Base-by-base conservation (phyloP, 495 filamentous ascomycete genomes). In the Daldinia caldariorum region DNA sequence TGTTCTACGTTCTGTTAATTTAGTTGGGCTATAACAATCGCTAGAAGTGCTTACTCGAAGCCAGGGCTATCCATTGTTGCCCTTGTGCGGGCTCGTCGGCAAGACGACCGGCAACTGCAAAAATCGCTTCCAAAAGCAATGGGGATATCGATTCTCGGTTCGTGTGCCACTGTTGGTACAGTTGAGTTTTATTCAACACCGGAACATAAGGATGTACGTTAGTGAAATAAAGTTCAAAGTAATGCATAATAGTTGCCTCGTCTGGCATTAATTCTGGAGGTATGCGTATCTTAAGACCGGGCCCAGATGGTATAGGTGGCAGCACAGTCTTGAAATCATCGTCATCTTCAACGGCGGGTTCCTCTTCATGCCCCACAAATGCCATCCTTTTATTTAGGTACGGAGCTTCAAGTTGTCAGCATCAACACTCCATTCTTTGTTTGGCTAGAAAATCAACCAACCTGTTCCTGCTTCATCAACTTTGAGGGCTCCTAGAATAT, bases 151-250 rank as follows among this genome's bases (percentile, higher is more conserved):
- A 89, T 35, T 90, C 87, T 58, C 92, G 87, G 68, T 94, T 91
- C 45, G 89, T 89, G 61, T 91, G 88, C 96, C 96, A 99, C 82
- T 97, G 94, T 14, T 92, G 90, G 76, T 95, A 97, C 59, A 99
- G 89, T 56, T 91, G 87, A 14, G 86, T 78, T 72, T 93, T 90
- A 77, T 97, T 94, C 61, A 98, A 80, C 1, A 99, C 92, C 0
- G 95, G 95, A n/a, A 97, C 89, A 74, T 97, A 99, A 7, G 96
- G 94, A 70, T 99, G 95, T 37, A 97, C 92, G 70, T 97, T 88
- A 58, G 85, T 82, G 73, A 99, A 99, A 73, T 93, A 99, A 45
- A 97, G 91, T 41, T 95, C 89, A 78, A 99, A 97, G 76, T 94
- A 96, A 35, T 91, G 84, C 79, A 93, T 81, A 22, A 91, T 90